phyloP scores from a whole-genome alignment of 257 asterid genomes.

The Solanum etuberosum region DNA sequence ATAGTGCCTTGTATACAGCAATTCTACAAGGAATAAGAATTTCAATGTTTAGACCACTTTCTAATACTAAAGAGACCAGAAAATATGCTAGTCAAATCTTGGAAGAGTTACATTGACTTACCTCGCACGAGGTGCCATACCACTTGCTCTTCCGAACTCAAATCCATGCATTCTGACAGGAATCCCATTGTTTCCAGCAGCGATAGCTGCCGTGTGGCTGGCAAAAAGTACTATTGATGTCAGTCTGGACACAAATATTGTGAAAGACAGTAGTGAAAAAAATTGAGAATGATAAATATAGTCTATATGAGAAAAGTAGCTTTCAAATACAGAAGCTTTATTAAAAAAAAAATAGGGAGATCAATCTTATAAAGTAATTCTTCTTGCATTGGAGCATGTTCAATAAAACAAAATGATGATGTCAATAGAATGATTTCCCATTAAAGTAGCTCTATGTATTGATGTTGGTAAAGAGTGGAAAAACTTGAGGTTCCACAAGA shows the following conservation, averaged over 20 bases:
- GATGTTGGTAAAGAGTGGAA: neutral
- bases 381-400: neutral
- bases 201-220: constrained; percentile 97
- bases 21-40: constrained; percentile 41
- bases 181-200: constrained; percentile 98
- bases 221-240: neutral
- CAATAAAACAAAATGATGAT: neutral
- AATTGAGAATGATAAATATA: neutral
- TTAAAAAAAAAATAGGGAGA: neutral
- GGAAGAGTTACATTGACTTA: neutral
- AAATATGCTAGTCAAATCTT: neutral
- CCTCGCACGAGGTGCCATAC: constrained; percentile 99
- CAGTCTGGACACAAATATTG: neutral
- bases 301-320: neutral
- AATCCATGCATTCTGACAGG: constrained; percentile 89
- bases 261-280: neutral
- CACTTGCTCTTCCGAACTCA: constrained; percentile 98
- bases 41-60: neutral
- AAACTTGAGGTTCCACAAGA: neutral
- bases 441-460: neutral
- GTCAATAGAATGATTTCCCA: neutral
- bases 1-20: constrained; percentile 98
- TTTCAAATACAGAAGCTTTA: neutral
- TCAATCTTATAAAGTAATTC: neutral
- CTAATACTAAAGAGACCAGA: neutral